Evolutionary conservation across 495 filamentous ascomycete genomes (phyloP), one percentile per base, ranked within the genome.

Genomic region (Neurospora intermedia): DNA sequence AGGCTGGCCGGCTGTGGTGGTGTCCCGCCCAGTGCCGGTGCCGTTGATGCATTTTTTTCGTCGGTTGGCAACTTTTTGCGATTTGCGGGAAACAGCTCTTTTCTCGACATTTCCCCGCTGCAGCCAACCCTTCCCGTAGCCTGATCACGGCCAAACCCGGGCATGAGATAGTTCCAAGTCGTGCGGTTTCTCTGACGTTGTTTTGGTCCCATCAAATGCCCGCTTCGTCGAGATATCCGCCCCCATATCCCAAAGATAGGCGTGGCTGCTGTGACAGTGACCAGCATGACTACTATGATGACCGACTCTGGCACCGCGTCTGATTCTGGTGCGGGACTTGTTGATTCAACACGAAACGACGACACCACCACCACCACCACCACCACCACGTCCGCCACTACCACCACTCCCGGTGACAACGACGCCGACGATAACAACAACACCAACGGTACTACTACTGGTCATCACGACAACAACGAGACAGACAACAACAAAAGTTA

Each of bases 151-250:
- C 84, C 85, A 93, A 87, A 93, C 77, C 87, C 87, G 81, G 80
- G 75, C 81, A 88, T 79, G 75, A 82, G 78, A 83, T 79, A 88
- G 76, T 74, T 80, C 82, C 83, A 82, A 82, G 77, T 79, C 77
- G 76, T 80, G 84, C 81, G 87, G 85, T 86, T 89, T 84, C 78
- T 81, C 86, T 88, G 91, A 94, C 88, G 84, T 85, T 84, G 80
- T 82, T 88, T 89, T 91, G 80, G 82, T 77, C 78, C 71, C 78
- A 78, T 83, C 88, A 85, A 81, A 91, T 88, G 85, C 84, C 80
- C 84, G 81, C 86, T 87, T 89, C 87, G 85, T 87, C 84, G 87
- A 88, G 88, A 88, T 89, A 85, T 84, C 86, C 89, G 91, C 80
- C 80, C 77, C 79, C 76, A 75, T 74, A 73, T 75, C 78, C 73